Base-by-base conservation (phyloP, 2,329 filamentous ascomycete genomes). In the Pyricularia grisea region DNA sequence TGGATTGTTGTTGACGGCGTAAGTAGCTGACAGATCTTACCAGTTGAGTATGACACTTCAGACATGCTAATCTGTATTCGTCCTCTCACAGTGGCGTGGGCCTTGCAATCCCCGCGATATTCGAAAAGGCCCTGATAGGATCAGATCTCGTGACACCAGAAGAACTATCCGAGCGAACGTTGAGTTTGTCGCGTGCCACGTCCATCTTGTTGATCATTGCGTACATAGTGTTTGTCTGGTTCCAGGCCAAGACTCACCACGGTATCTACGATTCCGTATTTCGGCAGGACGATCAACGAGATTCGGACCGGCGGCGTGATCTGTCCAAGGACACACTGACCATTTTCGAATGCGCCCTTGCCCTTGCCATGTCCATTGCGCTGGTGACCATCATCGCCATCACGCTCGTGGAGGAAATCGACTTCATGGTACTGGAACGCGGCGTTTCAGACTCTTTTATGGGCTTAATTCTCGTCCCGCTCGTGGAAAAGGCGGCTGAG, bases 401-500 rank as follows among this genome's bases (percentile, higher is more conserved):
- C 65, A 89, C 88, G 71, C 82, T 95, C 20, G 92, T 95, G 17
- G 80, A 88, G 67, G 83, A 94, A 74, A 95, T 95, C 70, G 84
- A 88, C 55, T 81, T 79, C 73, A 86, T 87, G 4, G 84, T 87
- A 55, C 73, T 79, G 55, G 73, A 78, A 27, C 78, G 78, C 25
- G 72, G 76, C 69, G 78, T 87, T 20, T 83, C 83, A 0, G 84
- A 86, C 68, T 80, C 85, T 1, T 86, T 85, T 71, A 84, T 87
- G 79, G 85, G 92, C 74, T 81, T 96, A 55, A 94, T 95, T 72
- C 83, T 96, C 0, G 86, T 95, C 5, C 90, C 92, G 4, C 83
- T 96, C 0, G 92, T 95, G 6, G 93, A 96, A 76, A 96, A 97
- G 78, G 89, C 91, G 2, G 92, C 92, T 14, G 92, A 96, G 78